Evolutionary conservation across 225 moss, liverwort and hornwort species (phyloP).

Genomic region (Thuidium tamariscinum): DNA sequence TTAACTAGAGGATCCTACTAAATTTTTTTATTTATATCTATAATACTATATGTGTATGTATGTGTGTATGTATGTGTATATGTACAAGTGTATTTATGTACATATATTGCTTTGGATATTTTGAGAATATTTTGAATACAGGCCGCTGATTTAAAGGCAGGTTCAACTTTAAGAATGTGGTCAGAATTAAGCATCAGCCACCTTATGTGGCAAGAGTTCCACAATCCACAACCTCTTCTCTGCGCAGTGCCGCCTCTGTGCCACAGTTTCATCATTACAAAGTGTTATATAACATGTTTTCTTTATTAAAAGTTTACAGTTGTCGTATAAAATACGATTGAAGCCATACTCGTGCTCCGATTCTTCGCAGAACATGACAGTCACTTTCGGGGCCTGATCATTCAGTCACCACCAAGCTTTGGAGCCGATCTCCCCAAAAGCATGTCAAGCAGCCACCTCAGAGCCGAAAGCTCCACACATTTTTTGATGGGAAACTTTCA

Average conservation of each 20-base stretch:
- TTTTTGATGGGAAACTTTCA: background rate
- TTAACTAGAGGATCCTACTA: too few species aligned
- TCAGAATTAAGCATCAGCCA: background rate
- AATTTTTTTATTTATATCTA: too few species aligned
- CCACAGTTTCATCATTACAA: background rate
- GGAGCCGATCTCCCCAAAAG: background rate
- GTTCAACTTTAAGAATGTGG: background rate
- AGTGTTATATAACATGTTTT: too few species aligned
- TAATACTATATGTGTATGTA: too few species aligned
- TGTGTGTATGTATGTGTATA: too few species aligned
- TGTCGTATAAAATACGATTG: background rate
- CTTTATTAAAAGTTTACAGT: background rate
- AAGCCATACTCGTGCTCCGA: background rate
- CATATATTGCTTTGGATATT: too few species aligned
- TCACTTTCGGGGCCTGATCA: background rate
- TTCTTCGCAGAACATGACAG: background rate
- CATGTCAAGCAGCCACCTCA: background rate
- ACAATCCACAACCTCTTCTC: background rate
- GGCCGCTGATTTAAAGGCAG: accelerated
- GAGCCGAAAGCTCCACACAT: background rate
- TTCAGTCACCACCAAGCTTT: background rate
- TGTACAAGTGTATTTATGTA: too few species aligned
- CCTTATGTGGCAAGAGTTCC: background rate
- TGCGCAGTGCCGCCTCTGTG: background rate
- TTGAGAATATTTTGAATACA: background rate